Evolutionary conservation across 495 filamentous ascomycete genomes (phyloP), one percentile per base, ranked within the genome.

Genomic region (Lepidopterella palustris): DNA sequence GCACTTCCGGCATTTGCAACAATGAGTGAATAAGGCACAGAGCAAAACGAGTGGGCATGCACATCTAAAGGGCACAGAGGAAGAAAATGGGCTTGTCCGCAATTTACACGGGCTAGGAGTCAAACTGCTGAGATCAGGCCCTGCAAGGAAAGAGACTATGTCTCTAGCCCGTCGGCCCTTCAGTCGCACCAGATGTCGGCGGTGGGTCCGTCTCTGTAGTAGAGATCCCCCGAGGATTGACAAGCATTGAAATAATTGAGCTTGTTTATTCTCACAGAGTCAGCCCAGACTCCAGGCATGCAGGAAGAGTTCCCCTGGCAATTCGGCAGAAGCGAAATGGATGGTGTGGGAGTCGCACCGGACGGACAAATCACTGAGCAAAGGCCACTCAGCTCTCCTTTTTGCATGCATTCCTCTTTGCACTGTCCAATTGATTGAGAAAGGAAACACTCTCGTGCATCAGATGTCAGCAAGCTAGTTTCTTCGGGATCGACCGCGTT

Each of bases 241-340:
- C 35, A 20, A 39, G 59, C 59, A 61, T 56, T 40, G 52, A 61
- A 49, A 61, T 56, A n/a, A n/a, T n/a, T 60, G 59, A 55, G 47
- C 53, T 56, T 56, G 57, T 60, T 60, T 60, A 60, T 60, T 49
- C 56, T 18, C 20, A 25, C 45, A 29, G 3, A 32, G 47, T 23
- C 56, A 29, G 45, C 47, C 24, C 45, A 3, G 23, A 18, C 15
- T 39, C 25, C 45, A 20, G 25, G 13, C 27, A 13, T 5, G 13
- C 31, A 20, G 2, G 35, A 23, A 20, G 42, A 32, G 21, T 13
- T 50, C 35, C 13, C 18, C 35, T 15, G 35, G 47, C 47, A 50
- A 21, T 11, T 21, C 47, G 20, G 9, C 31, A 42, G 35, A 42
- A 18, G 31, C 31, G 15, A n/a, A n/a, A n/a, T n/a, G n/a, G n/a